phyloP scores from a whole-genome alignment of 1,139 yeast genomes.

The Kodamaea alishanica region DNA sequence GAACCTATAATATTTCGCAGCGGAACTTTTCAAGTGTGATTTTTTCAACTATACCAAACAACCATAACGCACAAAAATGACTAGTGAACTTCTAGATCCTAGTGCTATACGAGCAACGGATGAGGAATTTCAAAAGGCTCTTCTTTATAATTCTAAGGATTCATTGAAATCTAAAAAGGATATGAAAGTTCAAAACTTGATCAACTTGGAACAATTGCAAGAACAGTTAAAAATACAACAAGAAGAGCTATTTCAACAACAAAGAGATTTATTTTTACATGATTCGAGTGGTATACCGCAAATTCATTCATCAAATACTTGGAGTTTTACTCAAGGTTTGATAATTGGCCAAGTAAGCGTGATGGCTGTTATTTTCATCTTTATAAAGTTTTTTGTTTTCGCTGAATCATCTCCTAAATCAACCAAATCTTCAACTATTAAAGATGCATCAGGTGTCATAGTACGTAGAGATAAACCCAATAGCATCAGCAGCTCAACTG shows the following conservation, averaged over 20 bases:
- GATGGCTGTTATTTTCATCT: constrained; percentile 64
- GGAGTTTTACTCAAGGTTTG: constrained; percentile 79
- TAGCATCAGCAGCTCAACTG: constrained; percentile 10
- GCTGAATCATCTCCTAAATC: constrained; percentile 57
- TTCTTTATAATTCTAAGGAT: no score
- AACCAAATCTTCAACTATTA: constrained; percentile 22
- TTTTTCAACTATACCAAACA: no score
- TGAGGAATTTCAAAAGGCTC: no score
- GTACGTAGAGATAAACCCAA: constrained; percentile 30
- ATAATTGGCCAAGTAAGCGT: constrained; percentile 83
- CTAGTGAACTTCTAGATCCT: no score
- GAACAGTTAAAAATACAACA: constrained; percentile 32
- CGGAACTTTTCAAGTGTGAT: no score
- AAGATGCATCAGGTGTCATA: constrained; percentile 37
- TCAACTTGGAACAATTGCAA: constrained; percentile 22
- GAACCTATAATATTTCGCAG: no score
- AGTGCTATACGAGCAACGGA: no score
- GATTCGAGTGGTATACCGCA: constrained; percentile 10
- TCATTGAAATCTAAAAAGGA: background rate
- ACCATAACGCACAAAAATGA: no score
- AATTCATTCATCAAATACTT: constrained; percentile 22
- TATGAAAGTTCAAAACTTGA: constrained; percentile 5
- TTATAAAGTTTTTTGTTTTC: constrained; percentile 84
- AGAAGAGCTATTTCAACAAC: constrained; percentile 30
- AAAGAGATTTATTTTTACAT: constrained; percentile 23